Base-by-base conservation (phyloP, 768 basidiomycete genomes). In the Boletus tomentosulus region DNA sequence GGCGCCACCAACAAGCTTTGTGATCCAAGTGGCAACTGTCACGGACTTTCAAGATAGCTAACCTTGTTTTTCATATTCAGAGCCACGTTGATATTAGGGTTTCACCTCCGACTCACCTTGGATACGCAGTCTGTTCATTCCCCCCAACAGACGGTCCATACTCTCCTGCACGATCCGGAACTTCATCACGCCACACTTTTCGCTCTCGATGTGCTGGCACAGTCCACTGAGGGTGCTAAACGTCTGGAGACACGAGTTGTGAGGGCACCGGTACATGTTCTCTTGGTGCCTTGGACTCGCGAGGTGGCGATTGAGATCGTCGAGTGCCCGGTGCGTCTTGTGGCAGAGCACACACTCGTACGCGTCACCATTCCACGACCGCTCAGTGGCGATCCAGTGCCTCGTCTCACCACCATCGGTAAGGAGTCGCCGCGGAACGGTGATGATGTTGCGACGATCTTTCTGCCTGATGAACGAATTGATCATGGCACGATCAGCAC, bases 321-420 rank as follows among this genome's bases (percentile, higher is more conserved):
- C 12, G 12, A 86, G 74, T 0, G 70, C 61, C 48, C 59, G 30
- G 59, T 76, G 83, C 15, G 49, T 58, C 28, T 48, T 53, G 63
- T 81, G 76, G 65, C 87, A 88, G 27, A 89, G 66, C 62, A 81
- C 80, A 66, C 86, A 89, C 66, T 89, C 85, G 65, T 74, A 89
- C 6, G 57, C 71, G 7, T 0, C 6, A 0, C 73, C 73, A 53
- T 78, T 79, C 72, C 72, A 78, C 12, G 78, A 71, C 27, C 56
- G 65, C 3, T 61, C 61, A 9, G 76, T 78, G 42, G 76, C 74
- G 24, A 50, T 24, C 31, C 51, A 61, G 5, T 6, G 11, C 15
- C 41, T 4, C 1, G 42, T 30, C 8, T 31, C 19, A 7, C 42
- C 59, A 16, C 65, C 61, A 8, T 58, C 6, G 10, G 72, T 74